Conservation (phyloP, 768 basidiomycete species). For the Panaeolus cyanescens region DNA sequence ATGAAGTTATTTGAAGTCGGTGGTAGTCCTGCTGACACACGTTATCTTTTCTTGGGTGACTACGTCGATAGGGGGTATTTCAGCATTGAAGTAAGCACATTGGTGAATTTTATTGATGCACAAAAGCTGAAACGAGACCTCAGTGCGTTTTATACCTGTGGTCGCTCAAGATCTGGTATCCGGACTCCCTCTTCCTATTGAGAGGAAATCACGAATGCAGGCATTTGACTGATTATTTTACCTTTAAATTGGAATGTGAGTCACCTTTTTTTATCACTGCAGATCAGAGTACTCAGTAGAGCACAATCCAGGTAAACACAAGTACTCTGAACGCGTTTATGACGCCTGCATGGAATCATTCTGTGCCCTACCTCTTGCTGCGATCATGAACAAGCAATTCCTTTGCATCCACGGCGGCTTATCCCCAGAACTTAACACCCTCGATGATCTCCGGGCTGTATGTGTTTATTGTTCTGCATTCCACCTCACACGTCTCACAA, state of each 20-base stretch:
- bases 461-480: slow-evolving; percentile 28
- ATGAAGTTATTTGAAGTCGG: slow-evolving; percentile 97
- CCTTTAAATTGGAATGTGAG: slow-evolving; percentile 97
- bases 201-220: slow-evolving; percentile 99
- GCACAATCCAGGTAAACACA: slow-evolving; percentile 81
- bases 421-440: slow-evolving; percentile 91
- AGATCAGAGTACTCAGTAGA: slow-evolving; percentile 7
- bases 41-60: slow-evolving; percentile 91
- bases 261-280: slow-evolving; percentile 10
- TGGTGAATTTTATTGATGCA: not conserved
- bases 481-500: not conserved
- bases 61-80: slow-evolving; percentile 95
- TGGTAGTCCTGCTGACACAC: slow-evolving; percentile 90
- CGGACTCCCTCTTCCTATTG: slow-evolving; percentile 92
- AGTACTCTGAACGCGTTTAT: slow-evolving; percentile 96
- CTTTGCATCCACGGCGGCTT: slow-evolving; percentile 97
- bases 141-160: slow-evolving; percentile 98
- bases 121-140: slow-evolving; percentile 13
- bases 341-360: slow-evolving; percentile 99
- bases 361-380: slow-evolving; percentile 92
- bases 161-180: slow-evolving; percentile 99
- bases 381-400: slow-evolving; percentile 99
- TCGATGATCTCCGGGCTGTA: slow-evolving; percentile 91
- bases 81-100: slow-evolving; percentile 74
- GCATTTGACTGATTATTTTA: slow-evolving; percentile 98